Evolutionary conservation across 257 asterid genomes (phyloP).

Genomic region (Plantago elongata): DNA sequence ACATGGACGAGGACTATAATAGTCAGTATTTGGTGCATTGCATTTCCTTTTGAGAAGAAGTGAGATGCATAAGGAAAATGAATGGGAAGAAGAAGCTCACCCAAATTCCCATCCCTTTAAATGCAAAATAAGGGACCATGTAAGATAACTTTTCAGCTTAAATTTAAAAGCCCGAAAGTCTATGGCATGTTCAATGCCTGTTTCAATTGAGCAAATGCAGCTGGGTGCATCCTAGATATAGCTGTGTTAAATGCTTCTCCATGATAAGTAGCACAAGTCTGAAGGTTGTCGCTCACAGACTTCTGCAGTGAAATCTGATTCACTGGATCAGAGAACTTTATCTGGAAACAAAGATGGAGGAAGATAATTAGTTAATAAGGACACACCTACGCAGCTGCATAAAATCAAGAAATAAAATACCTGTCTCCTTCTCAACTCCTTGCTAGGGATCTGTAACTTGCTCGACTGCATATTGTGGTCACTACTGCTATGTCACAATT

Average conservation of each 20-base stretch:
- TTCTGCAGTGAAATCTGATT: slow-evolving; percentile 71
- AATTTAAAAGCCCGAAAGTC: slow-evolving; percentile 19
- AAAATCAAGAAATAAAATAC: slow-evolving; percentile 32
- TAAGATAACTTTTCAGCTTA: slow-evolving; percentile 21
- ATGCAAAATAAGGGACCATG: slow-evolving; percentile 27
- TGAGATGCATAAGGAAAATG: slow-evolving; percentile 3
- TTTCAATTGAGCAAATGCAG: slow-evolving; percentile 70
- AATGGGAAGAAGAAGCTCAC: slow-evolving; percentile 15
- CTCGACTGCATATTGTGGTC: slow-evolving; percentile 61
- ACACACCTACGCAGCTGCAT: slow-evolving; percentile 4
- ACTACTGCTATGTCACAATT: slow-evolving; percentile 40
- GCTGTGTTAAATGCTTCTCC: slow-evolving; percentile 79
- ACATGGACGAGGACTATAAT: neutral
- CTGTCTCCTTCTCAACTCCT: slow-evolving; percentile 92
- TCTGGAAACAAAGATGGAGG: slow-evolving; percentile 32
- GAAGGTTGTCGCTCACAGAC: slow-evolving; percentile 84
- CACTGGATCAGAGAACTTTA: slow-evolving; percentile 82
- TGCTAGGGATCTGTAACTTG: slow-evolving; percentile 73
- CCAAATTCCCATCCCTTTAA: slow-evolving; percentile 19
- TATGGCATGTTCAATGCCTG: slow-evolving; percentile 81
- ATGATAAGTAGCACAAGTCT: slow-evolving; percentile 78
- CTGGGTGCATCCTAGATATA: slow-evolving; percentile 81
- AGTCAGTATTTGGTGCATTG: neutral
- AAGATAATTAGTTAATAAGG: neutral
- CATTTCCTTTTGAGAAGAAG: neutral